Evolutionary conservation across 306 rosid species (phyloP), one percentile per base, ranked within the genome.

Genomic region (Cicer judaicum): DNA sequence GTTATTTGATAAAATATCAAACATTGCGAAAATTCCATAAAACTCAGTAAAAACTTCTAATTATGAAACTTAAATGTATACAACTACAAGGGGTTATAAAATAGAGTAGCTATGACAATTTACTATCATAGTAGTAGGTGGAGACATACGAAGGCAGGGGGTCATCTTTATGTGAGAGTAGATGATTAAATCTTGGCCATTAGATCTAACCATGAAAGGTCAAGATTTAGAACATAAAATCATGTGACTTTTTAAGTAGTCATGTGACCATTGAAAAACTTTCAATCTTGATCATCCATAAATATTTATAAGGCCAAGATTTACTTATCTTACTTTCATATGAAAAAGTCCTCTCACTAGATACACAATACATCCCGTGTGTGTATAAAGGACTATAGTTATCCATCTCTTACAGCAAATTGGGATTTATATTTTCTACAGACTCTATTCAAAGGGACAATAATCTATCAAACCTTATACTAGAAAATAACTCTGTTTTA

Each of bases 401-500:
- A 62, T 62, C 43, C 39, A 74, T 74, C 71, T 62, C 66, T 41
- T 19, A 38, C 55, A 38, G 44, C 6, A 70, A 59, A 44, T 50
- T 65, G 15, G 60, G 50, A 78, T 56, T 64, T 49, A 61, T 16
- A 39, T 54, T 64, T 70, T 78, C 68, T 47, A 69, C 41, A 47
- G 48, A 41, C 15, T 56, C 72, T n/a, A 54, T 59, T 72, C 47
- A 44, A 42, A 52, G 66, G 47, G 49, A 83, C 49, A 49, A 42
- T 54, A 77, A 79, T 52, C 48, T 47, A 71, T 57, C 77, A 54
- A 75, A 95, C 99, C 99, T 90, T 89, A 95, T 90, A 72, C 98
- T 95, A 68, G 87, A 9, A 81, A 95, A 95, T 75, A 95, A 86
- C 92, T 95, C 99, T 48, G 93, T 5, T 87, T 90, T 95, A 86